Percentiles rank a stretch among this genome's conserved stretches.
phyloP scores from a whole-genome alignment of 2,329 filamentous ascomycete species.

The Aspergillus eucalypticola region DNA sequence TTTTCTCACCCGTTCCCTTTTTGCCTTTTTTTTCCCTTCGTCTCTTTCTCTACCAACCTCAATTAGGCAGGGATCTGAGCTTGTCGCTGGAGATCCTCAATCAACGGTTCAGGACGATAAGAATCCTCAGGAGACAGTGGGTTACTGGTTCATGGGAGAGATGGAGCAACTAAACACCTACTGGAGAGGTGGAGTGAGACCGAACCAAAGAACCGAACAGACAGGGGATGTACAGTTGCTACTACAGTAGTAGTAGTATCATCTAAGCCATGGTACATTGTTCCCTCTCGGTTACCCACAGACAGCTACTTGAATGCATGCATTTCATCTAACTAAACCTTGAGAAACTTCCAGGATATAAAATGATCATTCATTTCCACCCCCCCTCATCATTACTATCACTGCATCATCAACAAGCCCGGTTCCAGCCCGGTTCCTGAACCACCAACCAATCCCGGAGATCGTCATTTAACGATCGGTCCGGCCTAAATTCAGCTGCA shows the following conservation, averaged over 20 bases:
- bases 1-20: not conserved
- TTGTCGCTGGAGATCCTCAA: slow-evolving; percentile 12
- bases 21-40: not conserved
- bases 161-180: too few relatives aligned
- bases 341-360: not conserved
- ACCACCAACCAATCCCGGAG: not conserved
- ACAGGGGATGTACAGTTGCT: too few relatives aligned
- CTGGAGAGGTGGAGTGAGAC: too few relatives aligned
- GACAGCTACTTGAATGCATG: too few relatives aligned
- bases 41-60: slow-evolving; percentile 11
- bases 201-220: too few relatives aligned
- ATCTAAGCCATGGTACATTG: too few relatives aligned
- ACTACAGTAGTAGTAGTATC: too few relatives aligned
- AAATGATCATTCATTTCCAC: not conserved
- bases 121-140: not conserved
- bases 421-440: not conserved
- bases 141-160: not conserved
- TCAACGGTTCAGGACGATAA: slow-evolving; percentile 7
- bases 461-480: slow-evolving; percentile 1
- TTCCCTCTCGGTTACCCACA: too few relatives aligned
- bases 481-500: not conserved
- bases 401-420: not conserved
- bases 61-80: slow-evolving; percentile 20
- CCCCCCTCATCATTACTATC: not conserved
- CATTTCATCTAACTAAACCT: too few relatives aligned